phyloP scores from a whole-genome alignment of 1,284 basidiomycete species.

The Tylopilus sp. region DNA sequence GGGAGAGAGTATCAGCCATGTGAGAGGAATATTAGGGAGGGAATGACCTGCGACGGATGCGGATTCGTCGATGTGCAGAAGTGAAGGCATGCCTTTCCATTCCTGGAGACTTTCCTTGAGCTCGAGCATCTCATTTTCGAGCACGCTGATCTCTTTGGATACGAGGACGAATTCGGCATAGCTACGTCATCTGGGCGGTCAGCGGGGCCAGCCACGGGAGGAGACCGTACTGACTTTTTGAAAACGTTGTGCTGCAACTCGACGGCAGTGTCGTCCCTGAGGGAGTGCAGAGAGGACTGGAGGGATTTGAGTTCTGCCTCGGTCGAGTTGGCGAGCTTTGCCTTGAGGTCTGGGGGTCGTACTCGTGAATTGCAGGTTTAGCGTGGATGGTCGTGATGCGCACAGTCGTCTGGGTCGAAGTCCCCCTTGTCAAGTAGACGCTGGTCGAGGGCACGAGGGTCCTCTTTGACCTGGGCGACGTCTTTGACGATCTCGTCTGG shows the following conservation, averaged over 20 bases:
- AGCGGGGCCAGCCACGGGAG: neutral
- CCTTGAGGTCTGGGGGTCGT: constrained; percentile 55
- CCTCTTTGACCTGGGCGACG: constrained; percentile 42
- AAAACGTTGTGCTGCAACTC: constrained; percentile 84
- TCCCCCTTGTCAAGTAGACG: constrained; percentile 68
- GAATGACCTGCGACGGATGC: constrained; percentile 49
- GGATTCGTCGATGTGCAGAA: constrained; percentile 83
- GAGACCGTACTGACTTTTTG: constrained; percentile 64
- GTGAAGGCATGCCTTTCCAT: constrained; percentile 93
- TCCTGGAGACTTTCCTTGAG: constrained; percentile 92
- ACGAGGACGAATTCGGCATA: constrained; percentile 96
- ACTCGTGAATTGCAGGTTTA: neutral
- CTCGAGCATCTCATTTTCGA: constrained; percentile 98
- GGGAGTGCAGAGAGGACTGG: constrained; percentile 63
- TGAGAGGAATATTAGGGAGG: constrained; percentile 8
- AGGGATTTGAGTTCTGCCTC: constrained; percentile 72
- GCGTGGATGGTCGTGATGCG: constrained; percentile 27
- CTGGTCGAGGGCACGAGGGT: constrained; percentile 44
- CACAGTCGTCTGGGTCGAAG: constrained; percentile 81
- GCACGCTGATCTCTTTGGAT: constrained; percentile 93
- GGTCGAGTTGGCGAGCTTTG: constrained; percentile 76
- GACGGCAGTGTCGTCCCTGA: constrained; percentile 62
- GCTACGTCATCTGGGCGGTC: constrained; percentile 41
- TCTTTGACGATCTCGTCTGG: constrained; percentile 46
- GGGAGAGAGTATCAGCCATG: constrained; percentile 10